Conservation (phyloP, 768 basidiomycete genomes). For the Termitomyces sp. region DNA sequence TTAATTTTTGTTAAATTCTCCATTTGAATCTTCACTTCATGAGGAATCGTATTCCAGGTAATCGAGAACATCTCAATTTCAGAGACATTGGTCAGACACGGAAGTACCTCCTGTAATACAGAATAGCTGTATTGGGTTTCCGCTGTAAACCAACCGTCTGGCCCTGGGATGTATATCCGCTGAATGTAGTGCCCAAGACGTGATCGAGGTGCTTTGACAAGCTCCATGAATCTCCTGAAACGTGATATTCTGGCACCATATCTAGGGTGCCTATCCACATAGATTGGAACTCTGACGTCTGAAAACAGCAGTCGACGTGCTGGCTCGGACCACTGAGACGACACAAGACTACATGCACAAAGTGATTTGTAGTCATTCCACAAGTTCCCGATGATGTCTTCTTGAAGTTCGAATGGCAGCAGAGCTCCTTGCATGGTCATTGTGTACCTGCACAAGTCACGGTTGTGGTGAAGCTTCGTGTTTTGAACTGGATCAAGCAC, state of each 20-base stretch:
- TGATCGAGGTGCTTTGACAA: not conserved
- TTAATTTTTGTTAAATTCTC: not conserved
- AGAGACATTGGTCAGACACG: not conserved
- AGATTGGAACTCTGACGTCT: not conserved
- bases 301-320: not conserved
- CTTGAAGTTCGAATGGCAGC: not conserved
- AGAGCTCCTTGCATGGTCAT: not conserved
- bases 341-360: not conserved
- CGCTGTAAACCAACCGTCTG: not conserved
- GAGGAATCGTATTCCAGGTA: not conserved
- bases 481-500: not conserved
- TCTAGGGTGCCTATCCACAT: not conserved
- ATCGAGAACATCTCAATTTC: not conserved
- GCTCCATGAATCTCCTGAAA: not conserved
- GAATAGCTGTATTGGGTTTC: not conserved
- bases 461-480: not conserved
- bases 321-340: not conserved
- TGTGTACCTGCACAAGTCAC: not conserved
- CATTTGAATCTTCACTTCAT: not conserved
- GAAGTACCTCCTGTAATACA: not conserved
- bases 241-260: rapidly evolving
- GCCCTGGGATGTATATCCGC: not conserved
- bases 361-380: not conserved
- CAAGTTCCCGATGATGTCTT: not conserved
- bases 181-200: not conserved